A percentile compares a stretch with the other conserved stretches of the same genome.
Evolutionary conservation across 441 rosid species (phyloP).

Genomic region (Erodium trifolium): DNA sequence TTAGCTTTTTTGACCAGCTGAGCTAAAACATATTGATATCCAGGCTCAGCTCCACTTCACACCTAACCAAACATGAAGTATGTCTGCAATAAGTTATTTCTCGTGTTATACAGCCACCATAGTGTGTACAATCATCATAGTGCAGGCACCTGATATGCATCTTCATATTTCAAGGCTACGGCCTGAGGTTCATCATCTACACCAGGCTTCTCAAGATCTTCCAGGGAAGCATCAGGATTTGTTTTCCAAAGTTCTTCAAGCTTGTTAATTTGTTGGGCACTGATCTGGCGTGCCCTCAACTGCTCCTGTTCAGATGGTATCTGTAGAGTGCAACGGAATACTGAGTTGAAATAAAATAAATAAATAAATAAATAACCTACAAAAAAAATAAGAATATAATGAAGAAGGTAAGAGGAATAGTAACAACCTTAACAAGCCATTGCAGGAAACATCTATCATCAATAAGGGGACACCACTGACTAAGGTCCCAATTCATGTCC

Average conservation of each 20-base stretch:
- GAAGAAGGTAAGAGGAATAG: conserved; percentile 9
- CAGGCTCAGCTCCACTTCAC: background rate
- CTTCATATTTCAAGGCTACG: conserved; percentile 89
- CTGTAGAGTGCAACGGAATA: conserved; percentile 36
- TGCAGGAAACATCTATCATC: conserved; percentile 97
- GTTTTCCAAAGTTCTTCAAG: conserved; percentile 99
- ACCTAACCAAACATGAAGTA: background rate
- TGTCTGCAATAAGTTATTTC: background rate
- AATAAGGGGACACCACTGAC: conserved; percentile 98
- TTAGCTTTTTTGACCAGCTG: background rate
- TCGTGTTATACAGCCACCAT: conserved; percentile 8
- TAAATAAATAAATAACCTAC: background rate
- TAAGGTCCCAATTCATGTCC: conserved; percentile 99
- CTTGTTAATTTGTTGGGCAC: conserved; percentile 97
- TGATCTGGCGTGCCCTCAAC: conserved; percentile 95
- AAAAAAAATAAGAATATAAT: background rate
- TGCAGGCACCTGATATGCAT: conserved; percentile 83
- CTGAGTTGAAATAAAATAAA: conserved; percentile 12
- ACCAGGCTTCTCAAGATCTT: conserved; percentile 99
- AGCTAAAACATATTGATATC: conserved; percentile 1
- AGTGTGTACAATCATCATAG: conserved; percentile 18
- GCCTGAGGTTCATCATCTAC: conserved; percentile 98
- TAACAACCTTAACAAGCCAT: conserved; percentile 95
- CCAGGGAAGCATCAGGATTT: conserved; percentile 94
- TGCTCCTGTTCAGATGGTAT: conserved; percentile 98